Evolutionary conservation across 2,329 filamentous ascomycete genomes (phyloP).

Genomic region (Ceratocystis harringtonii): DNA sequence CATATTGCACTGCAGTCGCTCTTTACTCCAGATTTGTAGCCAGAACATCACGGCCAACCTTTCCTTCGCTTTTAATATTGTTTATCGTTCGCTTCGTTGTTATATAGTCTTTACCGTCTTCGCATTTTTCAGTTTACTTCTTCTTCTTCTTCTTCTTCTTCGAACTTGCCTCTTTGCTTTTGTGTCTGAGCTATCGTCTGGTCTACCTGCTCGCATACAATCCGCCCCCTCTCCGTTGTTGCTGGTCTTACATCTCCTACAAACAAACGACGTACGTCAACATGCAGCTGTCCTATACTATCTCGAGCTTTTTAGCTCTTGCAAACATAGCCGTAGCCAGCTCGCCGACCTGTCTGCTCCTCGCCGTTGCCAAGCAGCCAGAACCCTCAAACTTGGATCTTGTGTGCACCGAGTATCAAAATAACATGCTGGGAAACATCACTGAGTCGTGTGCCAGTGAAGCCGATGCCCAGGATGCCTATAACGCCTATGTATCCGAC

Average conservation of each 20-base stretch:
- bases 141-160: not conserved
- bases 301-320: constrained; percentile 14
- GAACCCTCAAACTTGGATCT: constrained; percentile 11
- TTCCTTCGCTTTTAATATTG: not conserved
- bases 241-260: not conserved
- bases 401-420: constrained; percentile 17
- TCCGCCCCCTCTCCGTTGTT: not conserved
- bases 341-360: constrained; percentile 18
- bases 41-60: not conserved
- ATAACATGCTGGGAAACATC: constrained; percentile 17
- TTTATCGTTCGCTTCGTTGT: constrained; percentile 6
- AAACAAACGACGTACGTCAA: not conserved
- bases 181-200: not conserved
- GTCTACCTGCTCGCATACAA: not conserved
- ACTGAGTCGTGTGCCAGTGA: constrained; percentile 11
- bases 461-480: constrained; percentile 13
- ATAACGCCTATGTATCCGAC: constrained; percentile 13
- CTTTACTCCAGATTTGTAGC: constrained; percentile 8
- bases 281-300: constrained; percentile 13
- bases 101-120: not conserved
- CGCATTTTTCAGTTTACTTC: not conserved
- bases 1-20: constrained; percentile 8
- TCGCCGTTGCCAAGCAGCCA: constrained; percentile 17
- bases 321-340: constrained; percentile 8
- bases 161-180: not conserved